Percentiles rank a stretch among this genome's conserved stretches.
These are phyloP conservation scores for Cadophora gregata DNA, from an alignment of 2,329 filamentous ascomycete species.

Conservation along the genomic window DNA sequence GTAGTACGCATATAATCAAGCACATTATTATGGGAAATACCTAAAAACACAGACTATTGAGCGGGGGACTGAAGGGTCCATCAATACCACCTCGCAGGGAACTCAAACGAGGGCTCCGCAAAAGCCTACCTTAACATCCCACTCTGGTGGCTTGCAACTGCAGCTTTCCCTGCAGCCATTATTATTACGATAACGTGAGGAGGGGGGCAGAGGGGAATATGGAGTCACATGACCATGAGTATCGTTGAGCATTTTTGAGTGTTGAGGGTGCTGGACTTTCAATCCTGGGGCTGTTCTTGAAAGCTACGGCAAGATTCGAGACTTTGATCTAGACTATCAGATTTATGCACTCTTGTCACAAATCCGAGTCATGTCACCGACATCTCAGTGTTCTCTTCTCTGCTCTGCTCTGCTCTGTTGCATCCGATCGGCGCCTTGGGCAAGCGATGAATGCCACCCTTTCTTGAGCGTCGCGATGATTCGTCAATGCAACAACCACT, in stretches of 20 bases:
- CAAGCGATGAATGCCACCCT: conserved; percentile 7
- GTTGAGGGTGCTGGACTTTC: background rate
- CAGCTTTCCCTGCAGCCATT: conserved; percentile 7
- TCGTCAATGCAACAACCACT: conserved; percentile 19
- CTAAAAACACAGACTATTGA: conserved; percentile 9
- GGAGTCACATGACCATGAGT: background rate
- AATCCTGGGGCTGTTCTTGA: background rate
- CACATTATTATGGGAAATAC: background rate
- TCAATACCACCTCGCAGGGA: conserved; percentile 4
- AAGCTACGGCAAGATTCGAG: background rate
- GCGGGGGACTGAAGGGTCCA: background rate
- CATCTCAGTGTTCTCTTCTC: background rate
- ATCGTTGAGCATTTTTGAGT: background rate
- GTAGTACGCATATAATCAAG: background rate
- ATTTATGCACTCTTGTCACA: conserved; percentile 7
- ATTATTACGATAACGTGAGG: background rate
- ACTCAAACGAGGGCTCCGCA: conserved; percentile 2
- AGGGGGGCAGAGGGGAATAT: background rate
- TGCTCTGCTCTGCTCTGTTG: no score
- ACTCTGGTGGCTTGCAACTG: conserved; percentile 13
- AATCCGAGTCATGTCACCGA: conserved; percentile 13
- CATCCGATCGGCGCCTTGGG: background rate
- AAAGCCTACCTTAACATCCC: conserved; percentile 5
- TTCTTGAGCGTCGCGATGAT: conserved; percentile 3
- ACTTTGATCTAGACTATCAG: background rate